These are phyloP conservation scores for Irpex lacteus DNA, from an alignment of 1,284 basidiomycete species.

Conservation along the genomic window DNA sequence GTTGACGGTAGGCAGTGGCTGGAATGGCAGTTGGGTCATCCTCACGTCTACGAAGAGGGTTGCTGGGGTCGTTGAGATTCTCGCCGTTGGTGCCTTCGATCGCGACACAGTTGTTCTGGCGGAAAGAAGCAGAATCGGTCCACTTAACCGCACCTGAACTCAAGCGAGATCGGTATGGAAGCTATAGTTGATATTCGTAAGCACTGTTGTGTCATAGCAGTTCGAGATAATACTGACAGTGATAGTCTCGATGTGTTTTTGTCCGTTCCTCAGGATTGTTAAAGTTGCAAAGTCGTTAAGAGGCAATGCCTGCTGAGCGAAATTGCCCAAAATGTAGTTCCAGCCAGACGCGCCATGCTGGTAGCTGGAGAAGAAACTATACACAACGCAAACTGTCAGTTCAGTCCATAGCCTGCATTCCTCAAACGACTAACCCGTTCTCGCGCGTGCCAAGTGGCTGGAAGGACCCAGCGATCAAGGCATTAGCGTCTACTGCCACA, in stretches of 20 bases:
- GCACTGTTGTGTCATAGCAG: too few species aligned
- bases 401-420: not conserved
- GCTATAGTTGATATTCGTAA: conserved; percentile 25
- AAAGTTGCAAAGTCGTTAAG: conserved; percentile 49
- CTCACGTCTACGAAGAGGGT: conserved; percentile 7
- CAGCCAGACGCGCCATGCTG: conserved; percentile 38
- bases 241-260: conserved; percentile 40
- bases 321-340: conserved; percentile 61
- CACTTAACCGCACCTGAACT: conserved; percentile 41
- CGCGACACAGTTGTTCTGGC: conserved; percentile 52
- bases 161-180: conserved; percentile 59
- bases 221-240: conserved; percentile 29
- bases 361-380: conserved; percentile 41
- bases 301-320: conserved; percentile 57
- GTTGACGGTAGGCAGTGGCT: conserved; percentile 44
- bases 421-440: conserved; percentile 27
- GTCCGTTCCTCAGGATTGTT: conserved; percentile 43
- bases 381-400: not conserved
- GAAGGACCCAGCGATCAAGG: conserved; percentile 40
- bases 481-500: conserved; percentile 50
- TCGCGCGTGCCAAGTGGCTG: conserved; percentile 51
- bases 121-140: conserved; percentile 48
- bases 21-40: conserved; percentile 19
- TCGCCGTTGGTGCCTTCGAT: conserved; percentile 48
- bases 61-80: conserved; percentile 33